Evolutionary conservation across 2,329 filamentous ascomycete genomes (phyloP), one percentile per base, ranked within the genome.

Genomic region (Fusarium sp.): DNA sequence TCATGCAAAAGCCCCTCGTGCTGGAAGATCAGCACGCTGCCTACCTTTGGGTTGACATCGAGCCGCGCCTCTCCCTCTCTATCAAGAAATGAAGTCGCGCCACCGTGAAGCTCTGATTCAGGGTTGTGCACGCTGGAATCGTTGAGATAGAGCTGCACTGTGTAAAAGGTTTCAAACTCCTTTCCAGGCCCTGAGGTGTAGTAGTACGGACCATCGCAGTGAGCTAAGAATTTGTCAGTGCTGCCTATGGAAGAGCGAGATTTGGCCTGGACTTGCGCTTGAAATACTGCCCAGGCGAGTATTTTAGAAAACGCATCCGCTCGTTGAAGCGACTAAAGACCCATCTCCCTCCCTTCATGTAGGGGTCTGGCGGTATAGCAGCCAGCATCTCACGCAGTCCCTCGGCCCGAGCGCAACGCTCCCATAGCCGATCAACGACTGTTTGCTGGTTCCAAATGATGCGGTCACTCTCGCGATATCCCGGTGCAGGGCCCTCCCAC

Each of bases 291-390:
- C 90, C 90, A 0, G 80, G 76, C 0, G 81, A 80, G 71, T 95
- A 95, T 69, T 85, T 88, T 46, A 96, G 76, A 67, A 93, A 93
- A 25, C 92, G 79, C 82, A 93, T 82, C 32, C 90, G 78, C 71
- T 92, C 84, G 72, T 95, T 95, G 37, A 91, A 72, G 9, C 87
- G 65, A 31, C 72, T 59, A 61, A 84, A 81, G 44, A 72, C 70
- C 79, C 81, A 82, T 43, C 69, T 63, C 4, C 69, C 70, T 25
- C 55, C 61, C 4, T 61, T 60, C 23, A 53, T 53, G 17, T 55
- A 54, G 17, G 66, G 53, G 7, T 73, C 66, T 19, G 71, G 63
- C 1, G 74, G 67, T 15, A 80, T 67, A 3, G 69, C 66, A 1
- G 67, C 72, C 21, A 86, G 64, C 46, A 75, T 65, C 31, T 80